These are phyloP conservation scores for Candida glucosophila DNA, from an alignment of 1,139 yeast genomes.

Conservation along the genomic window DNA sequence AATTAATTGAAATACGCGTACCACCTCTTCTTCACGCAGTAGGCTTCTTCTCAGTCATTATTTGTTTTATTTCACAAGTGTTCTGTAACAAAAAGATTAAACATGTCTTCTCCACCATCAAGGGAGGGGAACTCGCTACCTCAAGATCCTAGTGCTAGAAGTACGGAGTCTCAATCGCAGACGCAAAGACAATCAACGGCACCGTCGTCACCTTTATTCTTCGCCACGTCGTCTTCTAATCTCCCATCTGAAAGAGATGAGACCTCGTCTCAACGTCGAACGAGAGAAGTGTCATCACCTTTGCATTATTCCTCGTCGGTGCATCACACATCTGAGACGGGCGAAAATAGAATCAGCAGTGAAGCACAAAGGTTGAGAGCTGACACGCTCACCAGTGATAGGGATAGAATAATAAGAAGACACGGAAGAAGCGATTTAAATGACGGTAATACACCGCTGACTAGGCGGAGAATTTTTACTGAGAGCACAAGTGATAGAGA, in stretches of 20 bases:
- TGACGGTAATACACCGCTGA: slow-evolving; percentile 34
- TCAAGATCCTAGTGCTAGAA: slow-evolving; percentile 14
- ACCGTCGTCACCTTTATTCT: slow-evolving; percentile 62
- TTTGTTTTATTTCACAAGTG: no score
- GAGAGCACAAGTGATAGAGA: slow-evolving; percentile 7
- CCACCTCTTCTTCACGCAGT: no score
- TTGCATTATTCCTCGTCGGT: slow-evolving; percentile 37
- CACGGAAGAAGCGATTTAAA: slow-evolving; percentile 36
- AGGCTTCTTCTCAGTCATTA: no score
- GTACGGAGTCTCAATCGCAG: slow-evolving; percentile 26
- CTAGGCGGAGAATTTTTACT: slow-evolving; percentile 28
- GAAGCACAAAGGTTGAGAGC: slow-evolving; percentile 15
- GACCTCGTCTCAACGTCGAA: slow-evolving; percentile 8
- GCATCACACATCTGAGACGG: slow-evolving; percentile 28
- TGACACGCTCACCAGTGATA: slow-evolving; percentile 32
- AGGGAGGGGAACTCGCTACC: slow-evolving; percentile 18
- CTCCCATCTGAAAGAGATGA: slow-evolving; percentile 28
- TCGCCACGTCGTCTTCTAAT: slow-evolving; percentile 46
- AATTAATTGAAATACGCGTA: slow-evolving; percentile 11
- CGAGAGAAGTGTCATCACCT: slow-evolving; percentile 32
- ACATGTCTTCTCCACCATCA: slow-evolving; percentile 25
- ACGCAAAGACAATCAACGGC: slow-evolving; percentile 28
- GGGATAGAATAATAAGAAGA: slow-evolving; percentile 34
- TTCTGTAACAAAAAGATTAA: no score
- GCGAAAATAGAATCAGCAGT: slow-evolving; percentile 7